A percentile compares a stretch with the other conserved stretches of the same genome.
These are phyloP conservation scores for Tripterygium wilfordii DNA, from an alignment of 177 flowering plant species.

Conservation along the genomic window DNA sequence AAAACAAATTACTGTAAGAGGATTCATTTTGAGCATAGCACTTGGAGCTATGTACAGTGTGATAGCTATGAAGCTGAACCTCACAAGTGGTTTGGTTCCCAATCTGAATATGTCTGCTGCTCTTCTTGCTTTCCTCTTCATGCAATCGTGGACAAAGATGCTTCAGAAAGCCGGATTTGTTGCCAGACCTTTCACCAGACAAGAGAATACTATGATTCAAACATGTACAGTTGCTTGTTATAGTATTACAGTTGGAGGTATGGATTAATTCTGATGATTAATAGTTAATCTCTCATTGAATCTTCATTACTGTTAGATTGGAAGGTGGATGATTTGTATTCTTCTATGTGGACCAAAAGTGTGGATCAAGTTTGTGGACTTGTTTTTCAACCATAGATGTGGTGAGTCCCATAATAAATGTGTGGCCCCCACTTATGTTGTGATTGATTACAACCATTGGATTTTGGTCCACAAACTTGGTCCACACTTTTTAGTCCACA, in stretches of 20 bases:
- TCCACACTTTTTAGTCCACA: no score
- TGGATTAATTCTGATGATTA: no score
- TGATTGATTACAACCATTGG: no score
- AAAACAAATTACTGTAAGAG: slow-evolving; percentile 70
- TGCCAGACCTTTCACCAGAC: slow-evolving; percentile 64
- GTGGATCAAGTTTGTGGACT: no score
- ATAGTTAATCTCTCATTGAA: neutral
- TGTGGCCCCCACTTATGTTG: no score
- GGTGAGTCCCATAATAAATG: no score
- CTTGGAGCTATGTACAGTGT: slow-evolving; percentile 67
- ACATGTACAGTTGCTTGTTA: slow-evolving; percentile 91
- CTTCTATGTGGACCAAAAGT: neutral
- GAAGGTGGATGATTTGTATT: neutral
- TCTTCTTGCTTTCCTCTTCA: slow-evolving; percentile 71
- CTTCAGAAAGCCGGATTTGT: slow-evolving; percentile 47
- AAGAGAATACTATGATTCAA: slow-evolving; percentile 90
- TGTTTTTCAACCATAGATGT: no score
- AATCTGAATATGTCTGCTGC: slow-evolving; percentile 88
- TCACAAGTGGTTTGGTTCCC: slow-evolving; percentile 78
- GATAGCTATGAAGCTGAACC: slow-evolving; percentile 78
- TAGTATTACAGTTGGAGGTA: slow-evolving; percentile 81
- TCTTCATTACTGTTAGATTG: neutral
- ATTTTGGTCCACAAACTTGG: no score
- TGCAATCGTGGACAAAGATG: slow-evolving; percentile 61
- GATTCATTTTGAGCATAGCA: slow-evolving; percentile 53